Evolutionary conservation across 306 rosid genomes (phyloP), one percentile per base, ranked within the genome.

Genomic region (Prinsepia uniflora): DNA sequence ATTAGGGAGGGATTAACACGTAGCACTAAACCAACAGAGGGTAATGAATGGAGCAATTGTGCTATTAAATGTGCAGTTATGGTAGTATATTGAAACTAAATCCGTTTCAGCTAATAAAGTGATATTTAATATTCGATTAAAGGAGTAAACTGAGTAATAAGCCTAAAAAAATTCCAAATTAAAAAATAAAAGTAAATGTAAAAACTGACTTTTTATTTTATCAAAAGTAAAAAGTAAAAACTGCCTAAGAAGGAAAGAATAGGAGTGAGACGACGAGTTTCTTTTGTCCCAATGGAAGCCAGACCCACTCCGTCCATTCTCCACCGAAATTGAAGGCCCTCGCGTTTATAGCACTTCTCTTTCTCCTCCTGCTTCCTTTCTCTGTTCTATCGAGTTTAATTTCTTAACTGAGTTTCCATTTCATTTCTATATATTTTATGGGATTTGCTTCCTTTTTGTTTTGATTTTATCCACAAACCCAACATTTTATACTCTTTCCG

Each of bases 381-480:
- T 0, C 44, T 59, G 18, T 59, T 13, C 5, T 49, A 15, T 49
- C 13, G 62, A 56, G 62, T 56, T 5, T 56, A 10, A 15, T 10
- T 14, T 56, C 15, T 56, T 56, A 56, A 7, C 11, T 22, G 39
- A 2, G 62, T 56, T 56, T 56, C 62, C 62, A 22, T 59, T 34
- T 34, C 18, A 34, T 59, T 36, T 12, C 0, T 5, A 13, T 6
- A 13, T 30, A 30, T 1, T 30, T 30, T 30, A 2, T 0, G 30
- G 30, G 2, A 30, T 30, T 30, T 30, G 36, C 2, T 30, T 30
- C 36, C 36, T 19, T 19, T 17, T 55, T 19, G 34, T 4, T 7
- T 55, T 55, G 42, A 59, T 59, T 59, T 59, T 59, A 59, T 59
- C 64, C 64, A 36, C 44, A 34, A 20, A 19, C 10, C 61, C 60